Evolutionary conservation across 257 asterid genomes (phyloP), one percentile per base, ranked within the genome.

Genomic region (Nemophila menziesii): DNA sequence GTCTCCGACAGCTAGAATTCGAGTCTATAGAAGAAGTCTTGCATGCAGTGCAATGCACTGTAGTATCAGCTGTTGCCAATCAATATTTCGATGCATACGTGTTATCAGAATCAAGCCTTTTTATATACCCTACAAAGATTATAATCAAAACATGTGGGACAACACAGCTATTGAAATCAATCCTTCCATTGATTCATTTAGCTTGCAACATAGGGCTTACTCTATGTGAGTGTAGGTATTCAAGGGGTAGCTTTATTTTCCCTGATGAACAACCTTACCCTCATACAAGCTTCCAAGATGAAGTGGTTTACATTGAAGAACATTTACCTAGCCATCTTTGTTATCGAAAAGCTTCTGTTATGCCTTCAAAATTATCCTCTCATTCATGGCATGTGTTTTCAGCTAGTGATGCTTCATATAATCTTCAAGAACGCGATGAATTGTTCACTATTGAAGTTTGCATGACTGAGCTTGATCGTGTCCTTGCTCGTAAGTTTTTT

Each of bases 101-200:
- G 4, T 62, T 73, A 1, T 73, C 80, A 5, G 77, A 73, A 63
- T 73, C 80, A 14, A 73, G 77, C 2, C 36, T 73, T n/a, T 73
- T 73, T 23, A 24, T 73, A 17, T 73, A 61, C 55, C 71, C 77
- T 11, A 27, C 22, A 1, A 68, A 50, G 29, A 68, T 73, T 6
- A 45, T 73, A 6, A 46, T 73, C 47, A 68, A 68, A 39, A 68
- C 80, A 0, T 73, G 80, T 24, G 80, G 80, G 44, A 73, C 80
- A 1, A 73, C 74, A 3, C 68, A 58, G 44, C 62, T 73, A 0
- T 39, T 73, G 19, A 44, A 33, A 2, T 65, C 80, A 0, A 49
- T 68, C 26, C 71, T 71, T 26, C 39, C 7, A 14, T 65, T 73
- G 17, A 20, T 68, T 27, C 20, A 65, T 37, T 71, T 68, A 13